Evolutionary conservation across 306 rosid genomes (phyloP).

Genomic region (Nissolia schottii): DNA sequence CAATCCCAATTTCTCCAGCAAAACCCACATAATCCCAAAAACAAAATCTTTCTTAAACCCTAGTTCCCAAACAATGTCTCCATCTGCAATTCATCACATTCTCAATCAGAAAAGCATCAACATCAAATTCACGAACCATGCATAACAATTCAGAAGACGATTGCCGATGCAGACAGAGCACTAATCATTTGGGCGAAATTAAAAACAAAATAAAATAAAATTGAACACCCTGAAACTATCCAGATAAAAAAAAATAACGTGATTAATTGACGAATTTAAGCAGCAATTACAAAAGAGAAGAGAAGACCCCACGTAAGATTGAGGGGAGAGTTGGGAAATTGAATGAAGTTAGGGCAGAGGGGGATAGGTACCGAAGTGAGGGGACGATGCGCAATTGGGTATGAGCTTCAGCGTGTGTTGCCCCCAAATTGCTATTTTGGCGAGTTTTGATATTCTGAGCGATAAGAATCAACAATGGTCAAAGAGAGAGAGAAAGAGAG

Average conservation of each 20-base stretch:
- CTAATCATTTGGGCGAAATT: background rate
- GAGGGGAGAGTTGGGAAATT: conserved; percentile 21
- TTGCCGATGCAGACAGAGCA: background rate
- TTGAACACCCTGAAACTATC: background rate
- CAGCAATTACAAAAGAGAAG: background rate
- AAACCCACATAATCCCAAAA: conserved; percentile 36
- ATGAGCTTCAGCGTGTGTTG: background rate
- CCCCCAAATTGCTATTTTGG: conserved; percentile 13
- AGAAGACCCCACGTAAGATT: background rate
- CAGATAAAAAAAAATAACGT: background rate
- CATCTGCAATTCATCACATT: conserved; percentile 39
- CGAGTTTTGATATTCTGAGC: background rate
- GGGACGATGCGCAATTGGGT: background rate
- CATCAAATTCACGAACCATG: conserved; percentile 7
- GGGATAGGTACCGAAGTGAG: conserved; percentile 25
- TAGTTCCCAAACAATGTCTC: conserved; percentile 30
- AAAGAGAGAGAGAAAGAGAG: background rate
- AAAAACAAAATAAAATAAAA: too few relatives aligned
- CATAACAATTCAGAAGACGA: background rate
- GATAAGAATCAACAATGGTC: background rate
- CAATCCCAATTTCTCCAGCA: conserved; percentile 31
- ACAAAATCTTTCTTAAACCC: conserved; percentile 50
- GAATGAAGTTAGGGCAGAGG: background rate
- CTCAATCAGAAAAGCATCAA: conserved; percentile 26
- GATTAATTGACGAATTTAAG: background rate